Conservation (phyloP, 768 basidiomycete genomes). For the Chalciporus sphaerocephalus region DNA sequence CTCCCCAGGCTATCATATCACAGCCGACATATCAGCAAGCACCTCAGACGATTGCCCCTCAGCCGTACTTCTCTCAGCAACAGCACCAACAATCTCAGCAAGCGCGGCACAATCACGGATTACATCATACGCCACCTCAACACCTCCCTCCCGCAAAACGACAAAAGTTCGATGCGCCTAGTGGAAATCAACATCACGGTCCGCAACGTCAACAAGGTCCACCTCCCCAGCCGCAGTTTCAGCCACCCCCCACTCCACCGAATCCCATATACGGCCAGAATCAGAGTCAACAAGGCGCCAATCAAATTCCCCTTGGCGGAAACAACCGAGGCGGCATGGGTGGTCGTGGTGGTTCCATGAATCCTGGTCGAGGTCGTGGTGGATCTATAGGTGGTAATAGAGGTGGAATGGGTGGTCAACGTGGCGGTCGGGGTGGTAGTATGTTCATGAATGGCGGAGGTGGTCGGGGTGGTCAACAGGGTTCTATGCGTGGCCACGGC, state of each 20-base stretch:
- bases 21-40: constrained; percentile 48
- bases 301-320: constrained; percentile 39
- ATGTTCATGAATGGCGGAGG: constrained; percentile 33
- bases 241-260: constrained; percentile 29
- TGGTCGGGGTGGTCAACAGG: constrained; percentile 45
- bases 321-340: constrained; percentile 44
- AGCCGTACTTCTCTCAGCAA: constrained; percentile 39
- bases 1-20: constrained; percentile 46
- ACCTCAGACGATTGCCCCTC: constrained; percentile 36
- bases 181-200: constrained; percentile 37
- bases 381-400: constrained; percentile 43
- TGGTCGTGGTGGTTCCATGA: constrained; percentile 38
- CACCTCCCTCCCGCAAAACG: constrained; percentile 91
- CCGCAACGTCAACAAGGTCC: constrained; percentile 45
- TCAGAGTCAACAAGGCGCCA: constrained; percentile 41
- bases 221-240: constrained; percentile 62
- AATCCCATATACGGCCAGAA: constrained; percentile 29
- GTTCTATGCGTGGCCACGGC: constrained; percentile 56
- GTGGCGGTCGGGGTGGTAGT: constrained; percentile 39
- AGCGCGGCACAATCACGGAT: constrained; percentile 44
- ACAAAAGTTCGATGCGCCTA: constrained; percentile 81
- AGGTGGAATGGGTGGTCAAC: constrained; percentile 42
- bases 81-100: constrained; percentile 39
- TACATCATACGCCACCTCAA: constrained; percentile 66
- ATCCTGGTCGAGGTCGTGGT: constrained; percentile 40